Evolutionary conservation across 805 yeast genomes (phyloP).

Genomic region (Sugiyamaella marilandica): DNA sequence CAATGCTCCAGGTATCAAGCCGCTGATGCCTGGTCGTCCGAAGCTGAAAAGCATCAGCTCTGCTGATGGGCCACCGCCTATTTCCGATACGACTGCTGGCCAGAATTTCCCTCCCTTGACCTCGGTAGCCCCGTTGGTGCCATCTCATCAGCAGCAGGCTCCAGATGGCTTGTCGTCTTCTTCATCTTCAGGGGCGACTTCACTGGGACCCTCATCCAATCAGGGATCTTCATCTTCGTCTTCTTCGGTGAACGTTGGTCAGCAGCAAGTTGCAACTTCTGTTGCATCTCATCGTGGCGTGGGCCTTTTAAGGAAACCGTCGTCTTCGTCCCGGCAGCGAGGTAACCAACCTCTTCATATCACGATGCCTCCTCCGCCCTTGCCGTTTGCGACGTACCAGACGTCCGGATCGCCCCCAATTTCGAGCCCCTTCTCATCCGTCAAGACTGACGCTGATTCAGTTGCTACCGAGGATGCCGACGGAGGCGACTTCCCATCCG

Average conservation of each 20-base stretch:
- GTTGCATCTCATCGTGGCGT: neutral
- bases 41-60: slow-evolving; percentile 6
- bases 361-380: slow-evolving; percentile 1
- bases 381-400: slow-evolving; percentile 6
- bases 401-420: neutral
- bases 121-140: neutral
- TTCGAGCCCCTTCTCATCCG: neutral
- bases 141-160: neutral
- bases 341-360: neutral
- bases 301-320: neutral
- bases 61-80: neutral
- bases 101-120: slow-evolving; percentile 1
- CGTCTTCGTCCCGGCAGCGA: neutral
- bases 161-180: neutral
- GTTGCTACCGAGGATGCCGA: slow-evolving; percentile 14
- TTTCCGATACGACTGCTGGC: neutral
- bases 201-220: neutral
- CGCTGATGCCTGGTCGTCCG: neutral
- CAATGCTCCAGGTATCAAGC: neutral
- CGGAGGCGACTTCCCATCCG: slow-evolving; percentile 16
- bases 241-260: neutral
- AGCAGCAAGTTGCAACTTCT: neutral
- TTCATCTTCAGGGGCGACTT: neutral
- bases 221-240: neutral
- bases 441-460: slow-evolving; percentile 6